These are phyloP conservation scores for Pestalotiopsis sp. DNA, from an alignment of 2,329 filamentous ascomycete genomes.

Conservation along the genomic window DNA sequence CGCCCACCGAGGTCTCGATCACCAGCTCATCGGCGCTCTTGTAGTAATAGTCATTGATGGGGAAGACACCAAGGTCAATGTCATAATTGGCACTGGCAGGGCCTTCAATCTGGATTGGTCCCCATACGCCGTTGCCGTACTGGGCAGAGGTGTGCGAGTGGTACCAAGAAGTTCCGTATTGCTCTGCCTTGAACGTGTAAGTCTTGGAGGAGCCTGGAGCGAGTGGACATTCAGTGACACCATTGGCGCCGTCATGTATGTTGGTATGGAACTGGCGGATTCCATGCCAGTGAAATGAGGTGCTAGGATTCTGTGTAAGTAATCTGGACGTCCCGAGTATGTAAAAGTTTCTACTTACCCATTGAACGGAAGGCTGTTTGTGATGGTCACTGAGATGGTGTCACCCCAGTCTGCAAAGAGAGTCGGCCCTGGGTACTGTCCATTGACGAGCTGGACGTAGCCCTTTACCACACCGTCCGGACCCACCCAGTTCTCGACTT, in stretches of 20 bases:
- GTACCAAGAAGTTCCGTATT: conserved; percentile 40
- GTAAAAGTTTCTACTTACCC: conserved; percentile 46
- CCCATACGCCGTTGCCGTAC: conserved; percentile 55
- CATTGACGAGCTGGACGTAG: conserved; percentile 63
- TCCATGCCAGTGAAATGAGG: conserved; percentile 52
- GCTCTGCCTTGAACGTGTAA: conserved; percentile 37
- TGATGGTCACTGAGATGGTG: conserved; percentile 65
- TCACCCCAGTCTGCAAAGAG: conserved; percentile 69
- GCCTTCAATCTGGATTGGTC: conserved; percentile 53
- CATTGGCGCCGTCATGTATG: conserved; percentile 46
- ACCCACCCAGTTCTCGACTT: conserved; percentile 25
- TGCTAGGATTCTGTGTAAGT: conserved; percentile 18
- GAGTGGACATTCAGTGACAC: conserved; percentile 46
- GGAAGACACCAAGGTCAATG: conserved; percentile 52
- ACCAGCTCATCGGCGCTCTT: conserved; percentile 29
- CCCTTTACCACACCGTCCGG: conserved; percentile 26
- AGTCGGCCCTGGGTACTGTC: conserved; percentile 67
- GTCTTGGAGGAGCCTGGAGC: conserved; percentile 34
- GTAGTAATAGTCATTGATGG: conserved; percentile 55
- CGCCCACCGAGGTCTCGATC: conserved; percentile 17
- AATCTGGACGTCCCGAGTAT: not conserved
- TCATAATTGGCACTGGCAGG: conserved; percentile 54
- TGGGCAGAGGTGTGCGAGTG: conserved; percentile 50
- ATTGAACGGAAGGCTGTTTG: conserved; percentile 63
- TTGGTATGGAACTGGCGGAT: conserved; percentile 46